phyloP scores from a whole-genome alignment of 2,329 filamentous ascomycete genomes.

The Shiraia sp. region DNA sequence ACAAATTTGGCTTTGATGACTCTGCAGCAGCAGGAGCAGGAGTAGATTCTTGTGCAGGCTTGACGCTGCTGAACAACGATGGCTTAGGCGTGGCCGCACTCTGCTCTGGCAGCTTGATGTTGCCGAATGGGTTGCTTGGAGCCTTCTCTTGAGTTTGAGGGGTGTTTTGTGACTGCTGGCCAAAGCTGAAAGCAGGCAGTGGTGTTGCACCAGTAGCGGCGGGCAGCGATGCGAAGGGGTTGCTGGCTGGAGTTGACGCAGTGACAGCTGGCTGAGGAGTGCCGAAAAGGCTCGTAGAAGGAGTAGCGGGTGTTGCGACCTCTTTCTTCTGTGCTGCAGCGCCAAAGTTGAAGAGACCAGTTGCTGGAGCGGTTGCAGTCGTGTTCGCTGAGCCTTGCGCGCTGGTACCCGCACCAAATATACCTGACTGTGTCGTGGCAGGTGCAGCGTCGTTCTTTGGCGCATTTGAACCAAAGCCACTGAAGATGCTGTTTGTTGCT shows the following conservation, averaged over 20 bases:
- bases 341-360: slow-evolving; percentile 12
- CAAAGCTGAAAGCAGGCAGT: slow-evolving; percentile 11
- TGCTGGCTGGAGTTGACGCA: slow-evolving; percentile 13
- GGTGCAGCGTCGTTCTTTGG: slow-evolving; percentile 14
- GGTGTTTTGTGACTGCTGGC: slow-evolving; percentile 14
- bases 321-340: slow-evolving; percentile 11
- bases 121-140: slow-evolving; percentile 19
- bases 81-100: slow-evolving; percentile 5
- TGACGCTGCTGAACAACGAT: slow-evolving; percentile 12
- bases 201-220: slow-evolving; percentile 10
- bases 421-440: slow-evolving; percentile 9
- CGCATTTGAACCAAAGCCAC: slow-evolving; percentile 20
- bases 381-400: slow-evolving; percentile 12
- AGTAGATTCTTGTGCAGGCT: slow-evolving; percentile 7
- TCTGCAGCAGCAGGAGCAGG: slow-evolving; percentile 9
- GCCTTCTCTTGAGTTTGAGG: slow-evolving; percentile 14
- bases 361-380: slow-evolving; percentile 14
- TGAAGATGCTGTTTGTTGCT: slow-evolving; percentile 14
- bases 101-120: slow-evolving; percentile 14
- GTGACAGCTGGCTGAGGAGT: slow-evolving; percentile 3
- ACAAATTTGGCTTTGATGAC: slow-evolving; percentile 23
- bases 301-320: slow-evolving; percentile 12
- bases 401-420: slow-evolving; percentile 18
- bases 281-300: slow-evolving; percentile 18
- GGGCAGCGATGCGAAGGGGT: slow-evolving; percentile 20